A percentile compares a stretch with the other conserved stretches of the same genome.
Evolutionary conservation across 169 alveolate genomes (phyloP).

Genomic region (Plasmodium vivax): DNA sequence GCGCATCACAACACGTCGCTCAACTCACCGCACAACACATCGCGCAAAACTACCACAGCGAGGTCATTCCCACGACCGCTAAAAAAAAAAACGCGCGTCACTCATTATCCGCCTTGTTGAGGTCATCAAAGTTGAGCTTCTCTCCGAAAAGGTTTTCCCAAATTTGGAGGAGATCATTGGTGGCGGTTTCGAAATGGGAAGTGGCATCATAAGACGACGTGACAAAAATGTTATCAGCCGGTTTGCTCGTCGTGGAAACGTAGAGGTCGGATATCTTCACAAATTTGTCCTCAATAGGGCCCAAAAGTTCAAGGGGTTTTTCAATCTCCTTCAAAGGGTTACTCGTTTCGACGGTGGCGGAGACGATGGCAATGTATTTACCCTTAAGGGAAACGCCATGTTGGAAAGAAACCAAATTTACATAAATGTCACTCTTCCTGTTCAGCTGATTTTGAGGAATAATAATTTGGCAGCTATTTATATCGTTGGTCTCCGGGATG

Average conservation of each 20-base stretch:
- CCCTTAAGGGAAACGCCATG: constrained; percentile 96
- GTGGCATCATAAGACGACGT: constrained; percentile 96
- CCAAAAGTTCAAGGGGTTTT: constrained; percentile 96
- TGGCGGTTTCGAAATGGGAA: constrained; percentile 98
- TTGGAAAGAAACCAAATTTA: constrained; percentile 93
- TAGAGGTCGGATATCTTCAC: constrained; percentile 91
- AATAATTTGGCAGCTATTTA: constrained; percentile 95
- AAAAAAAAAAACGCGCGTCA: background rate
- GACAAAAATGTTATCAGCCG: constrained; percentile 91
- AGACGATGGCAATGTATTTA: constrained; percentile 94
- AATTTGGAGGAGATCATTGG: constrained; percentile 93
- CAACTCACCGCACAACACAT: background rate
- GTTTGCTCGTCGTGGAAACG: constrained; percentile 91
- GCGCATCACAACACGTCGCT: no score
- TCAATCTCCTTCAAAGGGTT: constrained; percentile 93
- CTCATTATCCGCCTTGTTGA: constrained; percentile 40
- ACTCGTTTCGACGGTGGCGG: constrained; percentile 97
- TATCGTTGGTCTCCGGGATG: constrained; percentile 94
- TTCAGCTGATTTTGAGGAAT: constrained; percentile 95
- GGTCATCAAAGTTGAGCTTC: constrained; percentile 68
- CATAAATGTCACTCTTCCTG: constrained; percentile 93
- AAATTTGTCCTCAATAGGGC: constrained; percentile 93
- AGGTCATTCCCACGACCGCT: background rate
- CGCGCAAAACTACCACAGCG: background rate
- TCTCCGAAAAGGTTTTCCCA: constrained; percentile 78